A percentile compares a stretch with the other conserved stretches of the same genome.
Evolutionary conservation across 805 yeast genomes (phyloP).

Genomic region (Hyphopichia homilentoma): DNA sequence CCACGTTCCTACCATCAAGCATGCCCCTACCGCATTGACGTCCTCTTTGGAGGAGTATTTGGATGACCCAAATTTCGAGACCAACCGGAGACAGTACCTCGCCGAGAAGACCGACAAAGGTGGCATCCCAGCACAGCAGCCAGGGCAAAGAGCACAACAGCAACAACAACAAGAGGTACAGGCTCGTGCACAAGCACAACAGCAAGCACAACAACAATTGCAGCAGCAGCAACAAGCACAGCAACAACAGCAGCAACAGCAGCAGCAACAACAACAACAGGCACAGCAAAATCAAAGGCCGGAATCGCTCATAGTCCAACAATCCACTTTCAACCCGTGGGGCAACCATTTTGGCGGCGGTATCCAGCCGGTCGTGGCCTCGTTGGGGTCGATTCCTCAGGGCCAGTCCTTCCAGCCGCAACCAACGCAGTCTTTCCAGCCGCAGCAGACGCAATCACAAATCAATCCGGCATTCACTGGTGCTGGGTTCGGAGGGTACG

Average conservation of each 20-base stretch:
- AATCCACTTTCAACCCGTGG: conserved; percentile 41
- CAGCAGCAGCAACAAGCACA: conserved; percentile 3
- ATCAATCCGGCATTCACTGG: conserved; percentile 43
- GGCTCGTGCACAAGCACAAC: no score
- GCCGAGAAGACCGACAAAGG: conserved; percentile 46
- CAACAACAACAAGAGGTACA: no score
- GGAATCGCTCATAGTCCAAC: conserved; percentile 32
- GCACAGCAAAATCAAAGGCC: conserved; percentile 10
- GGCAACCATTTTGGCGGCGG: conserved; percentile 13
- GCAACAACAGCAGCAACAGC: background rate
- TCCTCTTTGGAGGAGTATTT: conserved; percentile 84
- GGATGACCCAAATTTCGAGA: conserved; percentile 80
- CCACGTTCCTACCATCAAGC: conserved; percentile 93
- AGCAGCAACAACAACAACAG: background rate
- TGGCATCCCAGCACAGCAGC: conserved; percentile 3
- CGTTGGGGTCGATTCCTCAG: conserved; percentile 6
- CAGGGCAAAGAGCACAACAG: conserved; percentile 1
- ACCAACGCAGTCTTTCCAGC: conserved; percentile 8
- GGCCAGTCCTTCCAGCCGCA: conserved; percentile 9
- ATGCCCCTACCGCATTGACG: conserved; percentile 93
- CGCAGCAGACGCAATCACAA: conserved; percentile 13
- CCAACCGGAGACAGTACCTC: conserved; percentile 71
- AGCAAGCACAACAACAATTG: conserved; percentile 5
- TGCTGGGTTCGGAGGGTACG: conserved; percentile 57
- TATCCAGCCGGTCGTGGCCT: conserved; percentile 2